Conservation (phyloP, 176 grass and related monocot genomes). For the Carex pumila region DNA sequence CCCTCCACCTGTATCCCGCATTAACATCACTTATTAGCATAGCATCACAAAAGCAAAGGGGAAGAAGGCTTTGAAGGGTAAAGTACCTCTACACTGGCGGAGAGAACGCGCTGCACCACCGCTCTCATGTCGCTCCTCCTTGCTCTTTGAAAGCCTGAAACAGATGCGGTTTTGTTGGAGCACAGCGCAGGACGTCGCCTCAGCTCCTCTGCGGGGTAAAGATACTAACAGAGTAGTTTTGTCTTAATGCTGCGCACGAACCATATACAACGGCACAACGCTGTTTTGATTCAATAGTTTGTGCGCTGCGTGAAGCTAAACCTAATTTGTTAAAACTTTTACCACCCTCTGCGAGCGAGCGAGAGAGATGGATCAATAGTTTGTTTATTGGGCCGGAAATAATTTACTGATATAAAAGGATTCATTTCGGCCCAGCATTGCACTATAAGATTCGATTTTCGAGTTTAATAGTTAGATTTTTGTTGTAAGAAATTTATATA, state of each 20-base stretch:
- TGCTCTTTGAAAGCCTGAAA: not conserved
- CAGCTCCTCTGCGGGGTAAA: too few species aligned
- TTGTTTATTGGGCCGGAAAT: not conserved
- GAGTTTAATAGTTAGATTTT: too few species aligned
- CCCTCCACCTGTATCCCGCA: constrained; percentile 59
- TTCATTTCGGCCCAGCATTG: not conserved
- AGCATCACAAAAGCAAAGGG: not conserved
- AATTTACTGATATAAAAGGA: not conserved
- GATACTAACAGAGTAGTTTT: too few species aligned
- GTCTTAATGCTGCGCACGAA: too few species aligned
- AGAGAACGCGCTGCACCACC: constrained; percentile 92
- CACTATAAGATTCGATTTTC: too few species aligned
- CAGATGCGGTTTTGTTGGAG: not conserved
- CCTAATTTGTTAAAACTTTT: too few species aligned
- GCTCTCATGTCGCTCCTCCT: constrained; percentile 52
- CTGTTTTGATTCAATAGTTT: too few species aligned
- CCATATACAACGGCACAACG: too few species aligned
- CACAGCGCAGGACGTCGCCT: not conserved
- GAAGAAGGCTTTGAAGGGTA: not conserved
- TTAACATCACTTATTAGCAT: not conserved
- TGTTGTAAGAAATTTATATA: too few species aligned
- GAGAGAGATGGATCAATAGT: not conserved
- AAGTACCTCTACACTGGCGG: constrained; percentile 73
- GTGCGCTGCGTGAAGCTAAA: too few species aligned
- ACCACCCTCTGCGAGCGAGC: too few species aligned